phyloP scores from a whole-genome alignment of 106 monocot genomes.

The Iris macrosiphon region DNA sequence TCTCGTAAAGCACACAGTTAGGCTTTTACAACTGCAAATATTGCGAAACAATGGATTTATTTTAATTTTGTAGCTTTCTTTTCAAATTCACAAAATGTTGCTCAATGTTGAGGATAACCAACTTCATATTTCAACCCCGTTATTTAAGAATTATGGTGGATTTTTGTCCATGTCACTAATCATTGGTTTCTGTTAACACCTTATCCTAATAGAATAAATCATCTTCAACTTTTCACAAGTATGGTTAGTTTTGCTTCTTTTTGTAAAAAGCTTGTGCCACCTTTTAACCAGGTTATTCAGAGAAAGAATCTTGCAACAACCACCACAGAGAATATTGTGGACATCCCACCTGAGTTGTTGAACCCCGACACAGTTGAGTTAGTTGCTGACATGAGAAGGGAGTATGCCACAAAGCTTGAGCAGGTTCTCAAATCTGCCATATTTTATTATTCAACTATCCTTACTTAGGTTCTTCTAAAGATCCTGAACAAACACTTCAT shows the following conservation, averaged over 20 bases:
- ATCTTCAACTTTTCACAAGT: background rate
- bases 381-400: constrained; percentile 29
- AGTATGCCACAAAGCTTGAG: constrained; percentile 48
- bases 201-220: background rate
- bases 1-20: no score
- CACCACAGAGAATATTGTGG: constrained; percentile 5
- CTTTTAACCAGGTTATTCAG: constrained; percentile 8
- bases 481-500: constrained; percentile 1
- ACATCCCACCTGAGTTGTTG: constrained; percentile 19
- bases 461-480: background rate
- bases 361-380: constrained; percentile 26
- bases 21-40: no score
- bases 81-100: no score
- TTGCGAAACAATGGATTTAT: no score
- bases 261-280: background rate
- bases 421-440: constrained; percentile 26
- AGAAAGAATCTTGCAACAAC: constrained; percentile 3
- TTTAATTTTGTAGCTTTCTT: no score
- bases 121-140: no score
- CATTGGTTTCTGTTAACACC: background rate
- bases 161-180: background rate
- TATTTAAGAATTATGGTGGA: no score
- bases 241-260: background rate
- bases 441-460: background rate
- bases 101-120: no score